Evolutionary conservation across 257 asterid genomes (phyloP), one percentile per base, ranked within the genome.

Genomic region (Nyctanthes arbortristis): DNA sequence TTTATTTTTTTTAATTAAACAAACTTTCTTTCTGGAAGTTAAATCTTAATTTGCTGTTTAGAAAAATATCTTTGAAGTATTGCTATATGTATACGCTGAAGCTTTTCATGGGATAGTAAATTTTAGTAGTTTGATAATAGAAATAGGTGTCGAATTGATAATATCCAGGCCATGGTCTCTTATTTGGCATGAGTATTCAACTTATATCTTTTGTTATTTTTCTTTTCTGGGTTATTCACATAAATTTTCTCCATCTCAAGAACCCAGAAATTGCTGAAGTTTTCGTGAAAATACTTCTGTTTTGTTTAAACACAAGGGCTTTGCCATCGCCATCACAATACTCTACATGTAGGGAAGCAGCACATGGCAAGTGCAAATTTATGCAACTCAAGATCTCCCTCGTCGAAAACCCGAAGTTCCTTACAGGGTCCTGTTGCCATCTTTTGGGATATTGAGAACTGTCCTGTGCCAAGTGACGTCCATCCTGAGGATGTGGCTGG

Each of bases 381-480:
- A 40, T 73, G 66, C 60, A 70, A 78, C 20, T 31, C 65, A 11
- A 61, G 22, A 30, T 73, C 77, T 69, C 69, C 74, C 14, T 25
- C 68, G 10, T 84, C 69, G 77, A 88, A 84, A 66, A 76, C 11
- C 58, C 72, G 47, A 34, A 69, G 61, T 40, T 72, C 79, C 28
- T 59, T 71, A 34, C 79, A 78, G 5, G 97, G 96, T 61, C 89
- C 88, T 0, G 89, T 92, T 63, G 91, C 88, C 6, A 87, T 94
- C 70, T 93, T 91, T 59, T 94, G 99, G 99, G 99, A 94, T 86
- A 94, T 94, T 1, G 98, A 94, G 75, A 94, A 94, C 82, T 94
- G 99, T 58, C 96, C 94, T 0, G 89, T 94, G 43, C 99, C 99
- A 7, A 82, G 88, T 73, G 97, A 82, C 39, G 89, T 92, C 27